phyloP scores from a whole-genome alignment of 2,329 filamentous ascomycete genomes.

The Ophiostoma piceae region DNA sequence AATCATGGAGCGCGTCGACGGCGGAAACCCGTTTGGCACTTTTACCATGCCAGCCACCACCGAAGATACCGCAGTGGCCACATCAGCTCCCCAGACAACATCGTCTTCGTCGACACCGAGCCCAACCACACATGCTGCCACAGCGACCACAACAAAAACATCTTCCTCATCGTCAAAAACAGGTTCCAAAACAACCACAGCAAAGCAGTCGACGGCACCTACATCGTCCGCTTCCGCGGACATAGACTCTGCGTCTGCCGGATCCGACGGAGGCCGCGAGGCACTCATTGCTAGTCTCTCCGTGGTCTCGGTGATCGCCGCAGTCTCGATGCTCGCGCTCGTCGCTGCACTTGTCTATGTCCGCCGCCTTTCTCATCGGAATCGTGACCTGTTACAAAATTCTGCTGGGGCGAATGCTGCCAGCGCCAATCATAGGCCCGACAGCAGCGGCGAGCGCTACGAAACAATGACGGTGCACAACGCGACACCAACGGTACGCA shows the following conservation, averaged over 20 bases:
- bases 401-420: background rate
- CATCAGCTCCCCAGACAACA: background rate
- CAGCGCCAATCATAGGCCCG: background rate
- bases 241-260: background rate
- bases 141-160: background rate
- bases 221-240: background rate
- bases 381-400: background rate
- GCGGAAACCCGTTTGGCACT: constrained; percentile 5
- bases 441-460: background rate
- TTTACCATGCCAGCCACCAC: background rate
- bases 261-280: constrained; percentile 1
- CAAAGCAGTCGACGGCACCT: background rate
- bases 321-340: constrained; percentile 16
- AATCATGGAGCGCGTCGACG: background rate
- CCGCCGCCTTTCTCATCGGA: constrained; percentile 9
- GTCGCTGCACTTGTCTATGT: constrained; percentile 13
- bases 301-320: constrained; percentile 20
- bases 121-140: background rate
- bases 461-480: constrained; percentile 7
- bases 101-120: background rate
- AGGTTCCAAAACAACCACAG: background rate
- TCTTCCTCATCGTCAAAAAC: background rate
- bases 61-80: background rate
- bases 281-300: constrained; percentile 21
- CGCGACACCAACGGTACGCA: background rate